Evolutionary conservation across 2,329 filamentous ascomycete species (phyloP).

Genomic region (Fusarium concolor): DNA sequence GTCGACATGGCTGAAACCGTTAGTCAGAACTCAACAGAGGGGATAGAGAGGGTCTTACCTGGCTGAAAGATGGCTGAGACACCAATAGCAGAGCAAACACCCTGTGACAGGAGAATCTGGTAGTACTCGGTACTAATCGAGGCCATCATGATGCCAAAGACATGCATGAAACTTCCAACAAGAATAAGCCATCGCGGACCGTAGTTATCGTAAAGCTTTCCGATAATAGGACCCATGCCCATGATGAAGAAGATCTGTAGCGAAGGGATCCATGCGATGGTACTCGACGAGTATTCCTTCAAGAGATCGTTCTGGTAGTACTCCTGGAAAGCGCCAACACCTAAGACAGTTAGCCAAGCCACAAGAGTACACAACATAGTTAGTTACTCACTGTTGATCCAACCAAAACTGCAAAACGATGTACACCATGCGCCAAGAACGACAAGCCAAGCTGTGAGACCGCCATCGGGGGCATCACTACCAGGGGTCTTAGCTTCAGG

Average conservation of each 20-base stretch:
- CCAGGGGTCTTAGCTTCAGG: background rate
- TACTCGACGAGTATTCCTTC: constrained; percentile 61
- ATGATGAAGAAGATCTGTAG: constrained; percentile 68
- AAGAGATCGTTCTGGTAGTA: constrained; percentile 67
- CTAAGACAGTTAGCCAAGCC: constrained; percentile 31
- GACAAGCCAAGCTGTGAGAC: constrained; percentile 52
- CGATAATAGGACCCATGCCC: constrained; percentile 68
- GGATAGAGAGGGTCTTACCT: constrained; percentile 6
- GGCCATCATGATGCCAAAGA: constrained; percentile 73
- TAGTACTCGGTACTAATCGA: constrained; percentile 59
- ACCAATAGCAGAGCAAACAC: constrained; percentile 53
- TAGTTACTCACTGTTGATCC: constrained; percentile 57
- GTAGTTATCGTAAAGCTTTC: constrained; percentile 70
- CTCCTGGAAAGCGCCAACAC: constrained; percentile 66
- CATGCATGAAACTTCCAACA: constrained; percentile 64
- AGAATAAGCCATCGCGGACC: constrained; percentile 69
- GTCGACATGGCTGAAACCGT: constrained; percentile 43
- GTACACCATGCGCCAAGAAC: constrained; percentile 56
- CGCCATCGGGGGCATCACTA: constrained; percentile 28
- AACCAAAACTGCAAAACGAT: constrained; percentile 56
- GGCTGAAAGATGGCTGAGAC: constrained; percentile 52
- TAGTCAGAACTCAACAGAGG: background rate
- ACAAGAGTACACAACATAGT: background rate
- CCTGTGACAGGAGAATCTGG: constrained; percentile 56
- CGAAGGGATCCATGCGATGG: constrained; percentile 72